Evolutionary conservation across 2,329 filamentous ascomycete species (phyloP).

Genomic region (Colletotrichum sp.): DNA sequence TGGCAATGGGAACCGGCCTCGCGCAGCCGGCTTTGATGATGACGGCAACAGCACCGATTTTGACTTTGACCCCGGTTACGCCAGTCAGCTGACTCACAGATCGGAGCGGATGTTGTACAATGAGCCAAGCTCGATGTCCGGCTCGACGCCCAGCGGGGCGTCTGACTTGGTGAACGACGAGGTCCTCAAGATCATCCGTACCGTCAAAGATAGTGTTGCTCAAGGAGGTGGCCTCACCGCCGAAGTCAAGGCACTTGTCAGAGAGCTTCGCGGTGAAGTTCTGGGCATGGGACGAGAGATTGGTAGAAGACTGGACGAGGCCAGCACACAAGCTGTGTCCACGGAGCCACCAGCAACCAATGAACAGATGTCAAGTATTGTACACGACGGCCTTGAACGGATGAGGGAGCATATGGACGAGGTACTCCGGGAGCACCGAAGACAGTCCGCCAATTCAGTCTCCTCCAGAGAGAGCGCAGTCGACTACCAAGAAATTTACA

Average conservation of each 20-base stretch:
- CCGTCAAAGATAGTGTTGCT: conserved; percentile 89
- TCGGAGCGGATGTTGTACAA: conserved; percentile 51
- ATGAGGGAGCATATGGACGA: conserved; percentile 85
- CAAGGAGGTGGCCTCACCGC: conserved; percentile 89
- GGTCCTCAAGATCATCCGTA: conserved; percentile 79
- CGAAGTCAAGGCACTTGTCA: conserved; percentile 88
- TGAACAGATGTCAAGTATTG: conserved; percentile 76
- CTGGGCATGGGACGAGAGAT: conserved; percentile 94
- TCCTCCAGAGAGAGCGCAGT: conserved; percentile 64
- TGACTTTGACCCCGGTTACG: conserved; percentile 33
- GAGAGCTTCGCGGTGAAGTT: conserved; percentile 89
- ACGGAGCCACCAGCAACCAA: conserved; percentile 54
- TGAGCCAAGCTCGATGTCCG: conserved; percentile 43
- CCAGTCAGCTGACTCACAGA: conserved; percentile 40
- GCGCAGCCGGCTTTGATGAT: conserved; percentile 45
- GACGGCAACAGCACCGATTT: conserved; percentile 35
- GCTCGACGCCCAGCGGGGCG: conserved; percentile 47
- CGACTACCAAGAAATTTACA: conserved; percentile 86
- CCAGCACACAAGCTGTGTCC: conserved; percentile 31
- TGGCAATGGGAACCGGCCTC: conserved; percentile 30
- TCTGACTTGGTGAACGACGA: conserved; percentile 75
- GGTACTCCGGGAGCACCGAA: conserved; percentile 76
- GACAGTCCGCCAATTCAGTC: conserved; percentile 68
- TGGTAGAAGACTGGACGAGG: conserved; percentile 81
- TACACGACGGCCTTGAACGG: conserved; percentile 80